phyloP scores from a whole-genome alignment of 2,329 filamentous ascomycete genomes.

The Teratosphaeria pseudoeucalypti region DNA sequence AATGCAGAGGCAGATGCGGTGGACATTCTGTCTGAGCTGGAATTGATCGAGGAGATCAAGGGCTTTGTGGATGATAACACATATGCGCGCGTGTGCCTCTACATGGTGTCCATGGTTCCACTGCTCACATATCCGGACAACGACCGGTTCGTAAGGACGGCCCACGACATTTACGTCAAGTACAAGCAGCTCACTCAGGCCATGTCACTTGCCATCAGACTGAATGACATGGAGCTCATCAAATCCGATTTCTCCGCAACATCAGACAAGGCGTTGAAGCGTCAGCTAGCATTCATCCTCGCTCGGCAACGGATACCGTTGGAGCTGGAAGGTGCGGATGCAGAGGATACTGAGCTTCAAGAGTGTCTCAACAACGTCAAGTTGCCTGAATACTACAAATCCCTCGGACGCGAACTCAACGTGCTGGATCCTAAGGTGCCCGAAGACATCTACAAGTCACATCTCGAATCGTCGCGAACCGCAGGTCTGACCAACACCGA shows the following conservation, averaged over 20 bases:
- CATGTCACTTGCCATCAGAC: constrained; percentile 82
- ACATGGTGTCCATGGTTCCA: constrained; percentile 99
- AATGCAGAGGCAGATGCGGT: constrained; percentile 98
- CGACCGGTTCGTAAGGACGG: constrained; percentile 84
- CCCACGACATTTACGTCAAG: constrained; percentile 84
- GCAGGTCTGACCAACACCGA: constrained; percentile 90
- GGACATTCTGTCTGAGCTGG: constrained; percentile 90
- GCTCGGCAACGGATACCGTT: constrained; percentile 83
- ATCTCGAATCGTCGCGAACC: constrained; percentile 88
- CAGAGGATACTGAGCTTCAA: constrained; percentile 62
- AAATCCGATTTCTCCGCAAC: constrained; percentile 70
- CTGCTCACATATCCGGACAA: constrained; percentile 96
- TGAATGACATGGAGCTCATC: constrained; percentile 76
- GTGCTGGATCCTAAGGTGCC: constrained; percentile 93
- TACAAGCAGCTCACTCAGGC: constrained; percentile 92
- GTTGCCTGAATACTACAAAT: constrained; percentile 85
- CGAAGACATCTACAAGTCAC: constrained; percentile 98
- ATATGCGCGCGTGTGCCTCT: constrained; percentile 84
- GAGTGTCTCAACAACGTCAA: constrained; percentile 83
- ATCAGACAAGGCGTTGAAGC: constrained; percentile 70
- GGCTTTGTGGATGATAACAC: constrained; percentile 89
- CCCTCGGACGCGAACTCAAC: constrained; percentile 88
- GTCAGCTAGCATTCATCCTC: constrained; percentile 88
- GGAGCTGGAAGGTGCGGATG: constrained; percentile 51
- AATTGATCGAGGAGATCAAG: constrained; percentile 88